phyloP scores from a whole-genome alignment of 768 basidiomycete species.

The Candolleomyces efflorescens region DNA sequence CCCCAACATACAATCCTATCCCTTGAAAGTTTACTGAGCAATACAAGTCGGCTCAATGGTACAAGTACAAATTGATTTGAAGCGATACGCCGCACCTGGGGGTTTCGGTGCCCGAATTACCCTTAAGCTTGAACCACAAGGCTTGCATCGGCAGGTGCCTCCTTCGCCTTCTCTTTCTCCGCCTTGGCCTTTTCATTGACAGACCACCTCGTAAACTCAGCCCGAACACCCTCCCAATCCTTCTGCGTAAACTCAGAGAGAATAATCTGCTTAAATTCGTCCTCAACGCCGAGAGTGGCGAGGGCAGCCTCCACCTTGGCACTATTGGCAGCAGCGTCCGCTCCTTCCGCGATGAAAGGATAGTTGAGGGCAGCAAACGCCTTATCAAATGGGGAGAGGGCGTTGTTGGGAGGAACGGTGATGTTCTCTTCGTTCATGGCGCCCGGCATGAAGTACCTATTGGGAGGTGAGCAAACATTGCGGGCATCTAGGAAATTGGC shows the following conservation, averaged over 20 bases:
- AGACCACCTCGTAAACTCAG: constrained; percentile 3
- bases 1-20: no score
- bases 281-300: background rate
- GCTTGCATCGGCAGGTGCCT: background rate
- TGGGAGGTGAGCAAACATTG: background rate
- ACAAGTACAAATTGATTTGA: no score
- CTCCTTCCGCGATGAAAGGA: background rate
- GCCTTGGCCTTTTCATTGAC: background rate
- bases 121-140: background rate
- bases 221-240: constrained; percentile 4
- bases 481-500: background rate
- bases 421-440: constrained; percentile 11
- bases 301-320: background rate
- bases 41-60: no score
- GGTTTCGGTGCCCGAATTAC: no score
- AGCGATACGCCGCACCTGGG: no score
- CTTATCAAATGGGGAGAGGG: constrained; percentile 14
- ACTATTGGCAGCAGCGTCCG: background rate
- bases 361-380: constrained; percentile 16
- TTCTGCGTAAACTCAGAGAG: background rate
- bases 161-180: background rate
- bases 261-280: background rate
- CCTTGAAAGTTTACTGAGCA: no score
- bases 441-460: constrained; percentile 18
- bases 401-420: constrained; percentile 10